Evolutionary conservation across 1,139 yeast species (phyloP), one percentile per base, ranked within the genome.

Genomic region (Lodderomyces theae): DNA sequence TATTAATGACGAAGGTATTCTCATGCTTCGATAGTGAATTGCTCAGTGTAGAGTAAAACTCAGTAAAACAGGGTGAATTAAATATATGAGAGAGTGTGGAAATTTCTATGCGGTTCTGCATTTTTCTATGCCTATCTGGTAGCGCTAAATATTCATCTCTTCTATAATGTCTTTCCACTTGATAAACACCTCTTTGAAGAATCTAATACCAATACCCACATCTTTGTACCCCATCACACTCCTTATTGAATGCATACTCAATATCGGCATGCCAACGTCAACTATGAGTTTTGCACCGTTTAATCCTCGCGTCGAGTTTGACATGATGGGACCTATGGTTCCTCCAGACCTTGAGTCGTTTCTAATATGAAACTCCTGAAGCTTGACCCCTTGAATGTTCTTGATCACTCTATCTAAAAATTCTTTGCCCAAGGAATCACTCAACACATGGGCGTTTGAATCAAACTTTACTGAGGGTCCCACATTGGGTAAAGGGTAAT

Each of bases 241-340:
- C 54, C 94, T 69, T 43, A 85, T 83, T 40, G 88, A 81, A 60
- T 86, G 95, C 95, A 86, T 86, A 7, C 89, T 75, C 49, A 84
- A 66, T 52, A 84, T 89, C 0, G 94, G 82, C 46, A 86, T 79
- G 31, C 95, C 95, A 43, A 83, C 66, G 56, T 86, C 95, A 38
- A 84, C 73, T 21, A 88, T 81, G n/a, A 49, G 28, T 53, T 88
- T 72, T 10, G 89, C 85, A 24, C 95, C 94, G 1, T 90, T 82
- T 13, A 50, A 34, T 12, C 52, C 52, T 34, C 51, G 33, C 29
- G 25, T 37, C 33, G 62, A 69, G 6, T 79, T 64, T 1, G 88
- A 69, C 41, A 86, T 64, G 35, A 75, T 69, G 6, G 92, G 92
- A 0, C 95, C 95, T 54, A 86, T 83, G 15, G 94, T 86, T 22